Percentiles rank a stretch among this genome's conserved stretches.
phyloP scores from a whole-genome alignment of 192 early-diverging fungal genomes.

The Coemansia pectinata region DNA sequence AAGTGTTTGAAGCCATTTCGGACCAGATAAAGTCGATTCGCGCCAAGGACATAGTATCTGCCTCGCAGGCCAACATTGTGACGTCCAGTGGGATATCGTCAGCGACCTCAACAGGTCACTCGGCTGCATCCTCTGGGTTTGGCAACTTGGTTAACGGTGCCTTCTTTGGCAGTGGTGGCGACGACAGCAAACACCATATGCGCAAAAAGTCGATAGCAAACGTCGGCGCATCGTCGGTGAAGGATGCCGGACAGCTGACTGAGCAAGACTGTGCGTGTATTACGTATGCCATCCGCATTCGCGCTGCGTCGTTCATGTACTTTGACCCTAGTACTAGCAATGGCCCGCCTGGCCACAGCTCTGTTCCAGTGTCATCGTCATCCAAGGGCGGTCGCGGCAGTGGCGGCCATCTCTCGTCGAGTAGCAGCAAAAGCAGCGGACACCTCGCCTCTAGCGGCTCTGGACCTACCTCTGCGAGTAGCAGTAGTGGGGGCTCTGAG shows the following conservation, averaged over 20 bases:
- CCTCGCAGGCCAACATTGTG: constrained; percentile 21
- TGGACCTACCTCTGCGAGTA: neutral
- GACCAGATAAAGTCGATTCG: constrained; percentile 51
- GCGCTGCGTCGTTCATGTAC: constrained; percentile 52
- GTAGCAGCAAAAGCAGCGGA: constrained; percentile 18
- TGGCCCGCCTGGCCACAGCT: constrained; percentile 24
- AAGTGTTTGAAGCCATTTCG: constrained; percentile 36
- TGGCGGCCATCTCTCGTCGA: constrained; percentile 25
- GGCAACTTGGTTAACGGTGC: constrained; percentile 45
- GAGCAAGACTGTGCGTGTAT: constrained; percentile 57
- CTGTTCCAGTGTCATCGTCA: constrained; percentile 31
- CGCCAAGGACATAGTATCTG: constrained; percentile 41
- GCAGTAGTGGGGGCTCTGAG: constrained; percentile 21
- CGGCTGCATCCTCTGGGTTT: constrained; percentile 27
- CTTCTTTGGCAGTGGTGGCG: constrained; percentile 35
- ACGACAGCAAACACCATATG: constrained; percentile 35
- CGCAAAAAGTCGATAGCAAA: constrained; percentile 45
- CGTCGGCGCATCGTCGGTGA: constrained; percentile 8
- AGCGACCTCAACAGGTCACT: constrained; percentile 15
- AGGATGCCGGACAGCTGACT: constrained; percentile 30
- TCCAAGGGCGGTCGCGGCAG: constrained; percentile 38
- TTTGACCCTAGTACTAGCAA: constrained; percentile 28
- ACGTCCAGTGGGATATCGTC: constrained; percentile 20
- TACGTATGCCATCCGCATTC: constrained; percentile 51
- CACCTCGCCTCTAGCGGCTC: neutral